These are phyloP conservation scores for Wickerhamiella brachini DNA, from an alignment of 805 yeast genomes.

Conservation along the genomic window DNA sequence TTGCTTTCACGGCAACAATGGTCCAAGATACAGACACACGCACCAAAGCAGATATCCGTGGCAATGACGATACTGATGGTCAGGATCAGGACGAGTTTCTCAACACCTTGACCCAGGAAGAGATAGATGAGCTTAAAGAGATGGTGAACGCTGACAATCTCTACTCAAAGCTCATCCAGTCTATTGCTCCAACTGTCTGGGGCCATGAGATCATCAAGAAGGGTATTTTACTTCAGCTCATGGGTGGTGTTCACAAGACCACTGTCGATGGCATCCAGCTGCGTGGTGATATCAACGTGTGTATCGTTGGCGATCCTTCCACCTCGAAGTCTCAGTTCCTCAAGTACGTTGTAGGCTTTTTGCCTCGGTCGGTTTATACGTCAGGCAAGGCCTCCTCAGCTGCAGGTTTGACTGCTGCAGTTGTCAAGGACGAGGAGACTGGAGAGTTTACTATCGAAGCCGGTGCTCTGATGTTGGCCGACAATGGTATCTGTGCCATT, in stretches of 20 bases:
- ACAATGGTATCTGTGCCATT: conserved; percentile 95
- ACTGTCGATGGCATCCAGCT: conserved; percentile 89
- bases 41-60: conserved; percentile 25
- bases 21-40: conserved; percentile 47
- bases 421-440: conserved; percentile 91
- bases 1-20: conserved; percentile 86
- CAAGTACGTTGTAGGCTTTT: conserved; percentile 80
- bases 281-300: conserved; percentile 92
- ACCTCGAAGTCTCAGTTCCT: conserved; percentile 93
- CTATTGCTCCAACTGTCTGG: conserved; percentile 90
- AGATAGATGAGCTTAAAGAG: conserved; percentile 67
- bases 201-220: conserved; percentile 93
- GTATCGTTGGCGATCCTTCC: conserved; percentile 96
- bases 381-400: conserved; percentile 98
- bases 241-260: conserved; percentile 91
- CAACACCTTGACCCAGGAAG: conserved; percentile 64
- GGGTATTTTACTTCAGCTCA: conserved; percentile 73
- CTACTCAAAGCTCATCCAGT: conserved; percentile 69
- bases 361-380: conserved; percentile 91
- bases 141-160: conserved; percentile 86
- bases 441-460: conserved; percentile 97
- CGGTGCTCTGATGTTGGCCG: conserved; percentile 96
- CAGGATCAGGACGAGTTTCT: conserved; percentile 72
- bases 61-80: conserved; percentile 34
- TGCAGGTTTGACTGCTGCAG: conserved; percentile 97